These are phyloP conservation scores for Coffea canephora DNA, from an alignment of 257 asterid species.

Conservation along the genomic window DNA sequence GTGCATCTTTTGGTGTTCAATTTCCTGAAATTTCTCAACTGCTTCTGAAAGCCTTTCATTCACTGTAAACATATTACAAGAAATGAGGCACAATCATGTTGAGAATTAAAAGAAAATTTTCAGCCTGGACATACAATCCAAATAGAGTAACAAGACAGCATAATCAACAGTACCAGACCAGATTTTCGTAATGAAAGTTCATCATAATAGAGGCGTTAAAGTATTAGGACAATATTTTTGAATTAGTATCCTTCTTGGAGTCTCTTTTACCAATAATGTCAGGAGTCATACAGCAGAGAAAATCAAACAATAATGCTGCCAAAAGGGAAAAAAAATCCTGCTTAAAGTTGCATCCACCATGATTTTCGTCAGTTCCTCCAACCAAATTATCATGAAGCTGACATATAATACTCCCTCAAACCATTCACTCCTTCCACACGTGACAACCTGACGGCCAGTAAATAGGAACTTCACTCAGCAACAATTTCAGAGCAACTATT, in stretches of 20 bases:
- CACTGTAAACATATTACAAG: conserved; percentile 39
- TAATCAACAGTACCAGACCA: not conserved
- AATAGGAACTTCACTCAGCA: not conserved
- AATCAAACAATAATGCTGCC: not conserved
- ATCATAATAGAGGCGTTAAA: not conserved
- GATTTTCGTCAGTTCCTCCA: not conserved
- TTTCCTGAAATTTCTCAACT: conserved; percentile 45
- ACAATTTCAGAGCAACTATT: not conserved
- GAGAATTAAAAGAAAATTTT: no score
- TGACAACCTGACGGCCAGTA: no score
- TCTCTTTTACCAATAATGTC: not conserved
- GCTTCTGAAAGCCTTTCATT: conserved; percentile 48
- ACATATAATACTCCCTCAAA: not conserved
- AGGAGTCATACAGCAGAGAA: not conserved
- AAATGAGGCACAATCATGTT: not conserved
- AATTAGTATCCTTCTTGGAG: no score
- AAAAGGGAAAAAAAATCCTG: no score
- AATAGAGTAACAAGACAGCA: not conserved
- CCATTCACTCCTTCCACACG: no score
- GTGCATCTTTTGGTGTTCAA: conserved; percentile 50
- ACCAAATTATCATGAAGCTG: not conserved
- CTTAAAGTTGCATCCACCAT: not conserved
- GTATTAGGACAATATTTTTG: no score
- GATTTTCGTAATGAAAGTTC: not conserved
- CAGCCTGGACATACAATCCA: not conserved